These are phyloP conservation scores for Lepidium aucheri DNA, from an alignment of 345 rosid genomes.

Conservation along the genomic window DNA sequence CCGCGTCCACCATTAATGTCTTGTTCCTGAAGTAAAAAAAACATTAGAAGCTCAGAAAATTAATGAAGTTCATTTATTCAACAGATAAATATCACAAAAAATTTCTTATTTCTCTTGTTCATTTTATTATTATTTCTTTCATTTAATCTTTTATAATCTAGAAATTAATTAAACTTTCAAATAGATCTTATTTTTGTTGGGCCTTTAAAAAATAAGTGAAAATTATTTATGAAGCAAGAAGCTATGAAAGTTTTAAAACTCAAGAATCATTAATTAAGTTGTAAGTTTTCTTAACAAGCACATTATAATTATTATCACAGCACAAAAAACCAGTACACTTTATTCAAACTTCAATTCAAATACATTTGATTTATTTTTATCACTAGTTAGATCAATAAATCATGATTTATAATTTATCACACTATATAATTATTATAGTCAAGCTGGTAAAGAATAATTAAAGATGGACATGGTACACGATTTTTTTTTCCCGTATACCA, in stretches of 20 bases:
- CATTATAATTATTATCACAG: background rate
- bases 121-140: no score
- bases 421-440: no score
- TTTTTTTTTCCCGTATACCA: no score
- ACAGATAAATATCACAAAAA: background rate
- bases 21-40: conserved; percentile 59
- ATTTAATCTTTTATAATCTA: background rate
- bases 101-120: background rate
- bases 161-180: background rate
- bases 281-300: background rate
- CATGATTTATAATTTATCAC: no score
- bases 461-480: no score
- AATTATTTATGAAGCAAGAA: background rate
- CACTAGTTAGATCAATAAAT: no score
- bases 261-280: background rate
- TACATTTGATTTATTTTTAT: background rate
- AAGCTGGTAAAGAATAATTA: no score
- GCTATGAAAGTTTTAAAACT: background rate
- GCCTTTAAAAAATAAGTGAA: background rate
- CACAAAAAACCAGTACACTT: background rate
- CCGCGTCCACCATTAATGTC: conserved; percentile 70
- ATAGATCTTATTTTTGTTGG: no score
- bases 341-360: background rate
- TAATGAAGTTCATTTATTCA: background rate
- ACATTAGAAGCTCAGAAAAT: background rate